Base-by-base conservation (phyloP, 192 early-diverging fungal genomes). In the Umbelopsis ramanniana region DNA sequence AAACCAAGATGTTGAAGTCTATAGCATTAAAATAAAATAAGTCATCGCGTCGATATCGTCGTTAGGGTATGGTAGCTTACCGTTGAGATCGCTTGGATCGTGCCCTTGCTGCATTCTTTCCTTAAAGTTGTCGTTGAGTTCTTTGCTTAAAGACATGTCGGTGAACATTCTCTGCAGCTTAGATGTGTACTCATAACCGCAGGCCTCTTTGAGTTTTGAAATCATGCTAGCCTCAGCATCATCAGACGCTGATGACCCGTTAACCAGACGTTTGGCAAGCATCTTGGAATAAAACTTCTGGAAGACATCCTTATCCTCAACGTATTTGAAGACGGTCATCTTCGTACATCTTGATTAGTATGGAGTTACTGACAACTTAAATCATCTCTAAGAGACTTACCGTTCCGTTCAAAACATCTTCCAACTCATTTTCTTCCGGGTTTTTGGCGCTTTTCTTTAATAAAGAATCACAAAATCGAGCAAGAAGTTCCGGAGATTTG, bases 271-370 rank as follows among this genome's bases (percentile, higher is more conserved):
- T 63, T 94, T 94, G 29, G 96, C 94, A 75, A 99, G 80, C 85
- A 92, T 92, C 78, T 93, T 94, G 43, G 91, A 90, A 82, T 99
- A 99, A 60, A 97, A 96, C 82, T 96, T 95, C 79, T 98, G 96
- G 85, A 98, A 99, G 35, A 99, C 94, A 77, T 99, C 97, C 79
- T 95, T 94, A 86, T 97, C 95, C 70, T 96, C 95, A 48, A 99
- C 88, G 77, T 95, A 99, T 79, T 96, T 95, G 82, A 96, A 97
- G 15, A 99, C 89, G 6, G 90, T 96, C 87, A 99, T 95, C 90
- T 93, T 66, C 21, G 63, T 38, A 52, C 2, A 52, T 47, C 14
- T 15, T 2, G 53, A 4, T 12, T 54, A 26, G 23, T n/a, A 54
- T 24, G 22, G 2, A 22, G 14, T 8, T n/a, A 14, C 10, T 63